phyloP scores from a whole-genome alignment of 2,329 filamentous ascomycete species.

The Fusarium heterosporum region DNA sequence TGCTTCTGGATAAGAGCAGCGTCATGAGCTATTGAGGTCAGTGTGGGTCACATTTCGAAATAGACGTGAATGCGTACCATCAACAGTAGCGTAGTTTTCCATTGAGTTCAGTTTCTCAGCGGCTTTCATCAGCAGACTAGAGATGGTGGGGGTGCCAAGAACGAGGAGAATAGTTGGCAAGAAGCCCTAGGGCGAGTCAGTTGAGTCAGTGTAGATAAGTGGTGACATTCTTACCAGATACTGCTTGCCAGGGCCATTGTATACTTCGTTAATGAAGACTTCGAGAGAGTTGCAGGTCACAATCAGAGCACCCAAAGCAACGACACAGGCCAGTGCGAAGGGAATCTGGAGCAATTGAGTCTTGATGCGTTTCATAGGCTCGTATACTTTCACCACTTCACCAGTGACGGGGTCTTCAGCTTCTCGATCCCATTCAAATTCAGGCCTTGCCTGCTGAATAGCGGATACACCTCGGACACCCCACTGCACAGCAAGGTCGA shows the following conservation, averaged over 20 bases:
- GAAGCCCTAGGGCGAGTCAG: slow-evolving; percentile 71
- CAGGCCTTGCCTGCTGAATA: slow-evolving; percentile 80
- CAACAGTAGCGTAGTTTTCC: slow-evolving; percentile 93
- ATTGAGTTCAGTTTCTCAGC: slow-evolving; percentile 82
- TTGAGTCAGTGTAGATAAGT: not conserved
- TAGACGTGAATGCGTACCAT: slow-evolving; percentile 57
- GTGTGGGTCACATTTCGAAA: not conserved
- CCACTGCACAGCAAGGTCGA: slow-evolving; percentile 88
- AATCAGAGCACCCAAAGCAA: slow-evolving; percentile 83
- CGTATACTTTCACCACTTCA: slow-evolving; percentile 80
- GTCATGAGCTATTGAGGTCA: slow-evolving; percentile 70
- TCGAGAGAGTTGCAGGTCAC: slow-evolving; percentile 90
- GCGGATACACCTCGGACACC: slow-evolving; percentile 85
- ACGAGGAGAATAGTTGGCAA: slow-evolving; percentile 91
- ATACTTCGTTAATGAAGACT: slow-evolving; percentile 95
- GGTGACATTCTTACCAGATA: slow-evolving; percentile 72
- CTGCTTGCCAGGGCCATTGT: slow-evolving; percentile 86
- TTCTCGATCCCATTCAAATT: slow-evolving; percentile 84
- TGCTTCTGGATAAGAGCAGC: slow-evolving; percentile 90
- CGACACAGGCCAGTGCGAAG: slow-evolving; percentile 79
- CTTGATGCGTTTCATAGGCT: slow-evolving; percentile 77
- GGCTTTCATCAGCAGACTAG: slow-evolving; percentile 77
- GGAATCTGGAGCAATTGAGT: slow-evolving; percentile 86
- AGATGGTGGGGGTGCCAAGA: slow-evolving; percentile 81
- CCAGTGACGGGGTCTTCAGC: slow-evolving; percentile 84